Conservation (phyloP, 768 basidiomycete genomes). For the Austroboletus eburneus region DNA sequence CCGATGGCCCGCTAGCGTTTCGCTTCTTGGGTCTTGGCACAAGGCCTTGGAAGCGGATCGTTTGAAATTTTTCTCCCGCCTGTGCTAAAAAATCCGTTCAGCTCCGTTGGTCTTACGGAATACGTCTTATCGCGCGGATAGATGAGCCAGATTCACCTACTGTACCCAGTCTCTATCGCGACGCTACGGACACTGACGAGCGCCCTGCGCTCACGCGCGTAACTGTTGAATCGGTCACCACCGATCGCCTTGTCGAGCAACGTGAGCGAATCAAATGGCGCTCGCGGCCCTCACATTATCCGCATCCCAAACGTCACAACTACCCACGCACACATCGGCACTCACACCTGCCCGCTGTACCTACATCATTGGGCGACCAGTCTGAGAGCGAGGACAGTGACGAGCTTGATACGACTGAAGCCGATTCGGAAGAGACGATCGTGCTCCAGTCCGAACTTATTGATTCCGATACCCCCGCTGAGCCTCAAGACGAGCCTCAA, state of each 20-base stretch:
- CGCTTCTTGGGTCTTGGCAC: background rate
- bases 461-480: background rate
- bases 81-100: slow-evolving; percentile 22
- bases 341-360: slow-evolving; percentile 20
- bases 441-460: slow-evolving; percentile 1
- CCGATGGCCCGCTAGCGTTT: background rate
- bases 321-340: background rate
- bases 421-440: slow-evolving; percentile 22
- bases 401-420: slow-evolving; percentile 13
- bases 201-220: background rate
- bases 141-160: slow-evolving; percentile 10
- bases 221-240: background rate
- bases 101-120: slow-evolving; percentile 93
- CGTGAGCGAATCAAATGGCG: background rate
- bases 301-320: background rate
- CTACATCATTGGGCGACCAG: slow-evolving; percentile 21
- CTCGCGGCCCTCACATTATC: background rate
- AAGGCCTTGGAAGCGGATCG: too few species aligned
- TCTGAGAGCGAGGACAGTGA: slow-evolving; percentile 22
- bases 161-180: slow-evolving; percentile 4
- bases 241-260: too few species aligned
- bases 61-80: too few species aligned
- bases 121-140: slow-evolving; percentile 68
- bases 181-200: slow-evolving; percentile 3
- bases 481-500: background rate